Conservation (phyloP, 805 yeast species). For the Hanseniaspora guilliermondii region DNA sequence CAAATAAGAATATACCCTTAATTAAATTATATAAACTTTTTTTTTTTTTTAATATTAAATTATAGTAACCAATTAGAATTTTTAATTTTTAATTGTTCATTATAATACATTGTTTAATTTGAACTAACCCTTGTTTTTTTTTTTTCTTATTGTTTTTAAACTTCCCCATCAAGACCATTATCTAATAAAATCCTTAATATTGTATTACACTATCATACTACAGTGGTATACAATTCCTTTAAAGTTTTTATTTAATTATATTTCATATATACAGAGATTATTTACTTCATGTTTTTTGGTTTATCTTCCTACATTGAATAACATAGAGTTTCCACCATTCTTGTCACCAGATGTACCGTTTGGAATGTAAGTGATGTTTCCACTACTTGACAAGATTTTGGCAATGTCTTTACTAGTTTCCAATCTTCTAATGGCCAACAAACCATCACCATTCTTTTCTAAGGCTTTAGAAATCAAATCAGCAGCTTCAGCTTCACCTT, state of each 20-base stretch:
- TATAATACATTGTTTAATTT: no score
- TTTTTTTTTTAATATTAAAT: no score
- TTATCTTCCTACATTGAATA: conserved; percentile 59
- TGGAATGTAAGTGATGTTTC: conserved; percentile 85
- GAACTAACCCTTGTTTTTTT: no score
- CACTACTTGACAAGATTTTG: conserved; percentile 63
- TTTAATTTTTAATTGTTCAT: no score
- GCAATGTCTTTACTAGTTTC: conserved; percentile 97
- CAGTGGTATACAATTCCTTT: no score
- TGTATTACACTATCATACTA: no score
- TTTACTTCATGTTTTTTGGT: not conserved
- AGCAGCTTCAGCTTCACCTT: conserved; percentile 98
- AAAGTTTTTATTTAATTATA: not conserved
- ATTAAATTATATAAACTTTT: no score
- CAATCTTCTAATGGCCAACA: conserved; percentile 81
- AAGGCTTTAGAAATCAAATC: conserved; percentile 87
- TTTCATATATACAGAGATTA: not conserved
- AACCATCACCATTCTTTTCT: conserved; percentile 89
- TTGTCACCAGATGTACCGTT: conserved; percentile 28
- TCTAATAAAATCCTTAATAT: no score
- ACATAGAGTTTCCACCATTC: conserved; percentile 39
- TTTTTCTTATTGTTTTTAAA: no score
- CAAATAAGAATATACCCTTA: no score
- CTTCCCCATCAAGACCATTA: no score
- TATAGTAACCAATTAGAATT: no score